These are phyloP conservation scores for Hypoxylon sp. DNA, from an alignment of 2,329 filamentous ascomycete genomes.

Conservation along the genomic window DNA sequence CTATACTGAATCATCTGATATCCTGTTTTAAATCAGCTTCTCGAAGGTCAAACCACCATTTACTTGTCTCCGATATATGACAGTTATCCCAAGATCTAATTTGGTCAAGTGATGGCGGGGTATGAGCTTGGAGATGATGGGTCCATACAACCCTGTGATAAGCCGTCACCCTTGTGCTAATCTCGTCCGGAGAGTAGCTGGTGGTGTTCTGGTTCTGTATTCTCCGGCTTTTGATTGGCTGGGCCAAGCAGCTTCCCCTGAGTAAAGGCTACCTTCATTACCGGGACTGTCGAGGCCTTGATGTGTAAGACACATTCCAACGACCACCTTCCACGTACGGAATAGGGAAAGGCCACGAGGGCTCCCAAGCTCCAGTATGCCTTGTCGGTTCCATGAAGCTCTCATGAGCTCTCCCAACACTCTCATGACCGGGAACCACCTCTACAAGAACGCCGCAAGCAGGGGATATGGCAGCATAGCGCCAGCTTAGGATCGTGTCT, in stretches of 20 bases:
- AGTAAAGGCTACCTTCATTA: conserved; percentile 46
- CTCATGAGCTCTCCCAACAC: conserved; percentile 41
- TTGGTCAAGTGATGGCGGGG: conserved; percentile 53
- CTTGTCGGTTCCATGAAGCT: conserved; percentile 34
- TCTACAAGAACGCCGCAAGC: conserved; percentile 30
- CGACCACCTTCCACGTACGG: conserved; percentile 51
- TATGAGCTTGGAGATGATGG: conserved; percentile 48
- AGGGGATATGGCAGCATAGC: conserved; percentile 31
- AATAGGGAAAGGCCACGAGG: conserved; percentile 48
- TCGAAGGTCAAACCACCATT: conserved; percentile 19
- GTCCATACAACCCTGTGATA: conserved; percentile 51
- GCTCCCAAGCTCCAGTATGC: conserved; percentile 32
- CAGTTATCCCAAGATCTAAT: conserved; percentile 48
- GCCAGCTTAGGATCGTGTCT: conserved; percentile 31
- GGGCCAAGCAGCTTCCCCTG: conserved; percentile 47
- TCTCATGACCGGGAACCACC: conserved; percentile 36
- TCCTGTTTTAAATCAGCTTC: conserved; percentile 24
- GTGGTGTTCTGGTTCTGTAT: conserved; percentile 38
- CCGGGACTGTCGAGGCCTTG: conserved; percentile 42
- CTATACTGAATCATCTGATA: conserved; percentile 38
- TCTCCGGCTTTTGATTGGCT: conserved; percentile 45
- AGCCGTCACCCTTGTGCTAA: conserved; percentile 40
- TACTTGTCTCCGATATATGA: conserved; percentile 44
- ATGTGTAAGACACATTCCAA: conserved; percentile 48
- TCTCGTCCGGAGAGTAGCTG: conserved; percentile 37